Base-by-base conservation (phyloP, 257 asterid species). In the Petunia secreta region DNA sequence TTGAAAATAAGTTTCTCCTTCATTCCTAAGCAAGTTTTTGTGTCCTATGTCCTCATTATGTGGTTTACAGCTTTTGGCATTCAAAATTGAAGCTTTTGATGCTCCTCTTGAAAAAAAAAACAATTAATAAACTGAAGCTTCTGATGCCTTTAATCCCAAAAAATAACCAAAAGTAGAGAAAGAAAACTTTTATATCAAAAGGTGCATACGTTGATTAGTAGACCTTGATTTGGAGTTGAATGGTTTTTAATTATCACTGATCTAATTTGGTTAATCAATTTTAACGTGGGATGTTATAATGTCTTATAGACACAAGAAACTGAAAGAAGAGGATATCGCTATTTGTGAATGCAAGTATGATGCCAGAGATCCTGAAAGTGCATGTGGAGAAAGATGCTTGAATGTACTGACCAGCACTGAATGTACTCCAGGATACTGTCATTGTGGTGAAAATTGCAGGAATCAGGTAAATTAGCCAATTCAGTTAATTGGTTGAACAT, bases 371-470 rank as follows among this genome's bases (percentile, higher is more conserved):
- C 88, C 96, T 75, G 97, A 91, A 82, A 91, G 93, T 87, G 92
- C 98, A 59, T 95, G 99, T 85, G 98, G 96, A 8, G 99, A 95
- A 79, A 81, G 91, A 83, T 95, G 99, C 85, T 88, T 93, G 94
- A 95, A 95, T 88, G 89, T 87, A 16, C 85, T 93, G 75, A 95
- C 99, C 82, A 92, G 83, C 97, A 95, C 97, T 43, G 99, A 95
- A 83, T 95, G 99, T 91, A 92, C 95, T 44, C 92, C 89, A 53
- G 97, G 94, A 76, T 88, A 89, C 85, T 95, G 98, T 78, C 96
- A 92, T 60, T 95, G 98, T 80, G 80, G 83, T 67, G 85, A 88
- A 67, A 85, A 85, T 79, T 93, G 99, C 89, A 86, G 63, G 85
- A 95, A 93, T 87, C 97, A 93, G 98, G 99, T 94, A 77, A 81